Evolutionary conservation across 2,329 filamentous ascomycete species (phyloP).

Genomic region (Paecilomyces niveus): DNA sequence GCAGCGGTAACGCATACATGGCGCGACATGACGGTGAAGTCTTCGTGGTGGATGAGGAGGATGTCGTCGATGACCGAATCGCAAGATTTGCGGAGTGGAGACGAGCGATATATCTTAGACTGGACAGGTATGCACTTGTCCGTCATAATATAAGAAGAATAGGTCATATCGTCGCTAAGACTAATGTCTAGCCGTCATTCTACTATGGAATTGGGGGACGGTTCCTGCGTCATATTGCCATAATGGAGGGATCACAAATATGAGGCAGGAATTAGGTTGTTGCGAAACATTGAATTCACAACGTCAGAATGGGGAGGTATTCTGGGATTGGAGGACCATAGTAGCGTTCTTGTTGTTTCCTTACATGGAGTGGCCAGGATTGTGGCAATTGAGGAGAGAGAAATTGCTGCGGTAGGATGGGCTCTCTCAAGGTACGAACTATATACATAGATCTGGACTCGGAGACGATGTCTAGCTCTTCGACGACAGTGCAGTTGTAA

Average conservation of each 20-base stretch:
- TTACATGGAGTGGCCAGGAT: background rate
- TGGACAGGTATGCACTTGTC: background rate
- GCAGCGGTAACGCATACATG: slow-evolving; percentile 44
- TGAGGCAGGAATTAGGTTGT: background rate
- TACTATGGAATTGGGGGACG: slow-evolving; percentile 11
- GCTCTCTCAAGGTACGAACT: too few relatives aligned
- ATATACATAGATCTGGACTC: background rate
- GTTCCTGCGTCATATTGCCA: slow-evolving; percentile 10
- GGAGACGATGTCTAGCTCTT: background rate
- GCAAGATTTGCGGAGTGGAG: background rate
- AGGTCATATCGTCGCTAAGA: background rate
- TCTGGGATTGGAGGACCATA: background rate
- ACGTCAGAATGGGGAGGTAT: background rate
- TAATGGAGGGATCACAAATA: slow-evolving; percentile 13
- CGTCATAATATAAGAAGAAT: background rate
- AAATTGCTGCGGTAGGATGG: background rate
- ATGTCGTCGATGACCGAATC: background rate
- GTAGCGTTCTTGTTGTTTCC: background rate
- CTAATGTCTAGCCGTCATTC: slow-evolving; percentile 11
- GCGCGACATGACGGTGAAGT: slow-evolving; percentile 32
- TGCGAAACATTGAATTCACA: background rate
- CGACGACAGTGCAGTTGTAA: background rate
- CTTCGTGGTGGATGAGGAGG: background rate
- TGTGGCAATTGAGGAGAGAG: background rate
- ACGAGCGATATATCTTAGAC: background rate